Percentiles rank a stretch among this genome's conserved stretches.
Conservation (phyloP, 768 basidiomycete species). For the Udeniomyces megalosporus region DNA sequence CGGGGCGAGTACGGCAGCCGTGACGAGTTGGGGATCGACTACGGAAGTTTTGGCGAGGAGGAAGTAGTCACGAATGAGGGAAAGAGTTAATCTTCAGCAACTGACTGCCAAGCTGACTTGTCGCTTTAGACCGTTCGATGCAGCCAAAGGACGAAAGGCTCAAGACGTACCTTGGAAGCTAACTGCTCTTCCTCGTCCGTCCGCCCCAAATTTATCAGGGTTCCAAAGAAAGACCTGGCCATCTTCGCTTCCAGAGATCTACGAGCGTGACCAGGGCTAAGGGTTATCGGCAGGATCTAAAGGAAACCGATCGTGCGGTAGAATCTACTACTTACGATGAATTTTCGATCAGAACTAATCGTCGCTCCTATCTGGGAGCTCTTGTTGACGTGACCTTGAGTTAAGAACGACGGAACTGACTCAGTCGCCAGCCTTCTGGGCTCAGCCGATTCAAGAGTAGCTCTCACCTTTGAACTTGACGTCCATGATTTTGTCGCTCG, state of each 20-base stretch:
- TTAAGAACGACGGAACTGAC: no score
- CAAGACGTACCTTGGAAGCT: constrained; percentile 1
- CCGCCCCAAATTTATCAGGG: constrained; percentile 5
- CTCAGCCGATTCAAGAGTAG: no score
- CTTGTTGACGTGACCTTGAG: constrained; percentile 22
- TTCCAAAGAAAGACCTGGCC: constrained; percentile 9
- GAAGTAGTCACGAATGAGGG: no score
- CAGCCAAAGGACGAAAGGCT: not conserved
- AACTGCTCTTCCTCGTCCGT: not conserved
- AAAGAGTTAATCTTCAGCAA: no score
- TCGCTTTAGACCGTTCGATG: no score
- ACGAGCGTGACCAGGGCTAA: no score
- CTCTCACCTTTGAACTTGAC: constrained; percentile 17
- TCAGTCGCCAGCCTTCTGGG: no score
- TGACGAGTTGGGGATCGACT: no score
- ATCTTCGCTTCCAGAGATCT: constrained; percentile 3
- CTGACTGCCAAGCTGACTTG: no score
- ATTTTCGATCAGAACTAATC: constrained; percentile 21
- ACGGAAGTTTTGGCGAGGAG: constrained; percentile 15
- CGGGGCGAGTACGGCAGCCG: constrained; percentile 22
- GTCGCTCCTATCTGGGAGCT: constrained; percentile 13
- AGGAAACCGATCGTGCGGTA: not conserved
- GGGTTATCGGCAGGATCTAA: not conserved
- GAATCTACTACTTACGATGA: constrained; percentile 17
- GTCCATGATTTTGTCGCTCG: constrained; percentile 18